These are phyloP conservation scores for Articulospora tetracladia DNA, from an alignment of 495 filamentous ascomycete species.

Conservation along the genomic window DNA sequence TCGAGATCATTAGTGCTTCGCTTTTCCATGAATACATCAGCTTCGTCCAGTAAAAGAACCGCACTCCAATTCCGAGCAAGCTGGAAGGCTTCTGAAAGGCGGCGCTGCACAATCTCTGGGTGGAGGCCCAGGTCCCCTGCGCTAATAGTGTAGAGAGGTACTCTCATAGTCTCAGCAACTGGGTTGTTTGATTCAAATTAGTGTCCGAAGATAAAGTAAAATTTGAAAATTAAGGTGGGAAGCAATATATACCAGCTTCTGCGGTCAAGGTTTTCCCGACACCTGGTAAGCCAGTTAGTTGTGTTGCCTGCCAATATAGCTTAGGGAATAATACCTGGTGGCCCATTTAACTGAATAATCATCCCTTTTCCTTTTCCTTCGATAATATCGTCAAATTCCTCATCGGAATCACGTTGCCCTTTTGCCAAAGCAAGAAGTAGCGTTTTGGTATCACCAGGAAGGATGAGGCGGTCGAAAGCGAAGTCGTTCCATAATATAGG, in stretches of 20 bases:
- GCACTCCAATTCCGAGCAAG: neutral
- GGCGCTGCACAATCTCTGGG: neutral
- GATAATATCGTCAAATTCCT: slow-evolving; percentile 5
- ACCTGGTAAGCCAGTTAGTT: no score
- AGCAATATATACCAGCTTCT: no score
- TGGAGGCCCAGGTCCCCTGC: neutral
- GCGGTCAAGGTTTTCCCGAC: slow-evolving; percentile 2
- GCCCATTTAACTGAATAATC: neutral
- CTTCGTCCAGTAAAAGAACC: neutral
- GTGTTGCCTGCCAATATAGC: no score
- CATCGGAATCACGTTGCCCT: neutral
- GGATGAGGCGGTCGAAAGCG: slow-evolving; percentile 1
- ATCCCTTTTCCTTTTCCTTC: slow-evolving; percentile 3
- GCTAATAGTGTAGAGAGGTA: neutral
- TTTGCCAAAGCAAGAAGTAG: neutral
- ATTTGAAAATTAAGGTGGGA: no score
- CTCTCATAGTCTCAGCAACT: slow-evolving; percentile 1
- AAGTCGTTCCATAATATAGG: slow-evolving; percentile 25
- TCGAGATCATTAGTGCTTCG: neutral
- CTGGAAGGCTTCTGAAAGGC: neutral
- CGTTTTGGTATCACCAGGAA: neutral
- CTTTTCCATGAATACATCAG: neutral
- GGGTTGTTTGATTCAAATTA: no score
- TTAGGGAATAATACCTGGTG: no score
- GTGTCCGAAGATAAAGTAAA: no score